These are phyloP conservation scores for Trichoderma orchidacearum DNA, from an alignment of 495 filamentous ascomycete genomes.

Conservation along the genomic window DNA sequence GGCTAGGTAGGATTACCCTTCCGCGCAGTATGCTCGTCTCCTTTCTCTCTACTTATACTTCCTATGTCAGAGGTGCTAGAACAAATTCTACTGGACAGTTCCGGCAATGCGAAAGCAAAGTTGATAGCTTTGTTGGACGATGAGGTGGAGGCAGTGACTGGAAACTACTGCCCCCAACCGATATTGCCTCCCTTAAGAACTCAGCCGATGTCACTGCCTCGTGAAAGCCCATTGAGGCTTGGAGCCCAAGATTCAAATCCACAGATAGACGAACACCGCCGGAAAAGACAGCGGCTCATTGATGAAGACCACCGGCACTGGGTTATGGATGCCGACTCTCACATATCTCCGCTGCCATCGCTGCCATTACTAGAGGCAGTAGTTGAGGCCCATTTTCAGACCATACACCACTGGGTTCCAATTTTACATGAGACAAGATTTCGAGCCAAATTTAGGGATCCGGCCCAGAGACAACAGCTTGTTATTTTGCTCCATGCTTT, in stretches of 20 bases:
- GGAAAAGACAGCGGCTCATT: not conserved
- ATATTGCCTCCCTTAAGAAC: not conserved
- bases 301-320: not conserved
- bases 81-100: constrained; percentile 5
- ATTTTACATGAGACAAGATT: constrained; percentile 21
- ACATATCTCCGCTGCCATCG: not conserved
- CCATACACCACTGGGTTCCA: constrained; percentile 26
- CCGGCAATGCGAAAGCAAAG: constrained; percentile 4
- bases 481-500: constrained; percentile 20
- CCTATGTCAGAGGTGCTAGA: constrained; percentile 4
- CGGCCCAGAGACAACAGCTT: constrained; percentile 3
- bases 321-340: not conserved
- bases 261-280: not conserved
- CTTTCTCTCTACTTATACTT: not conserved
- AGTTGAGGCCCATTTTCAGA: constrained; percentile 16
- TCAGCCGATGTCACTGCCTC: not conserved
- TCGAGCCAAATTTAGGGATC: not conserved
- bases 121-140: not conserved
- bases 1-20: constrained; percentile 8
- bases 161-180: not conserved
- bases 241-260: not conserved
- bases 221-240: not conserved
- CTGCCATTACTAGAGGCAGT: constrained; percentile 5
- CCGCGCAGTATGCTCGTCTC: no score
- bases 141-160: not conserved